Percentiles rank a stretch among this genome's conserved stretches.
phyloP scores from a whole-genome alignment of 2,329 filamentous ascomycete genomes.

The Aspergillus tubingensis region DNA sequence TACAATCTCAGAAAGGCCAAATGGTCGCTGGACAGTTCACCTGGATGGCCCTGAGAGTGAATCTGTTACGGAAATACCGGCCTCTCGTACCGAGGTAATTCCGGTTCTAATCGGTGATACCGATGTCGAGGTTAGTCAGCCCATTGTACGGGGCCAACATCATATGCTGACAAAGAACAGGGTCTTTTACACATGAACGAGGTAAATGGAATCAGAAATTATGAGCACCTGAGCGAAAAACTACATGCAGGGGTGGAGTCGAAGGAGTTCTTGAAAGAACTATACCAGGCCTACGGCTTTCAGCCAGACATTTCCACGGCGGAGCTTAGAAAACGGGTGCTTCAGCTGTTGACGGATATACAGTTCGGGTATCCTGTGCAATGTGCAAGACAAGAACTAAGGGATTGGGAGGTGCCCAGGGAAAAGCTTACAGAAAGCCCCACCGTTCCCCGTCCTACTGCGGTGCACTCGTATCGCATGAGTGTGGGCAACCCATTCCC shows the following conservation, averaged over 20 bases:
- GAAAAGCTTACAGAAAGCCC: not conserved
- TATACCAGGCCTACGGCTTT: not conserved
- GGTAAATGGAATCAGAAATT: not conserved
- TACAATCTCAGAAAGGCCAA: not conserved
- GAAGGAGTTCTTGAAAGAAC: not conserved
- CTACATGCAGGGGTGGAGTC: not conserved
- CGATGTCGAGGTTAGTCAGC: not conserved
- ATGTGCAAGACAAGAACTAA: not conserved
- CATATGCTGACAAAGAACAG: not conserved
- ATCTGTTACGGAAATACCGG: not conserved
- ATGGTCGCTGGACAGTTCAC: not conserved
- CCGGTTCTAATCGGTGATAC: not conserved
- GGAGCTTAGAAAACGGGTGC: not conserved
- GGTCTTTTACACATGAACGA: not conserved
- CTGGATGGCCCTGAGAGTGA: not conserved
- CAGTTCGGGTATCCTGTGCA: slow-evolving; percentile 5
- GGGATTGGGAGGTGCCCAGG: not conserved
- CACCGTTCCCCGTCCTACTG: not conserved
- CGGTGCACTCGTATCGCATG: slow-evolving; percentile 5
- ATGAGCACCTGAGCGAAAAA: not conserved
- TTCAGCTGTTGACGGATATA: slow-evolving; percentile 1
- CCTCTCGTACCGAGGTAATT: not conserved
- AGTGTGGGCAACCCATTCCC: slow-evolving; percentile 1
- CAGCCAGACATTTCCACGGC: not conserved
- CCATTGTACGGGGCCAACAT: too few species aligned